These are phyloP conservation scores for Schizothecium vesticola DNA, from an alignment of 495 filamentous ascomycete genomes.

Conservation along the genomic window DNA sequence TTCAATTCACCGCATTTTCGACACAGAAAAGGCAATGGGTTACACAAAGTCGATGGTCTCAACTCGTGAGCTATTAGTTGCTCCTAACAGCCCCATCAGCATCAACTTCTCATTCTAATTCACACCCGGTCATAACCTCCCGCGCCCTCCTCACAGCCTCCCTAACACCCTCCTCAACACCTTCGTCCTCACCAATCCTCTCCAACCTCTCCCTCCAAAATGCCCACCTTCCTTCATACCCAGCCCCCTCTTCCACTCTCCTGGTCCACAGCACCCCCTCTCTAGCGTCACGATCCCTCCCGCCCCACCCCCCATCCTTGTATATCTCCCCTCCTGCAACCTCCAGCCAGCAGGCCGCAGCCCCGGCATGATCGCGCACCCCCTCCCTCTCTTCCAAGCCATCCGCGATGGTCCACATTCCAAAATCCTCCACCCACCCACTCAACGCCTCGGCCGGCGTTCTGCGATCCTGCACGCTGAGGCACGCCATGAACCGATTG, in stretches of 20 bases:
- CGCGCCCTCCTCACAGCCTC: background rate
- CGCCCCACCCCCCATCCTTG: background rate
- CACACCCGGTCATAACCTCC: background rate
- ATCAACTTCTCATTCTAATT: too few relatives aligned
- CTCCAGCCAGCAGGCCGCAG: background rate
- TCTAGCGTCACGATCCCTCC: background rate
- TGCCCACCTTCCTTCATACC: background rate
- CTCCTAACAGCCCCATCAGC: too few relatives aligned
- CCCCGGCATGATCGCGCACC: background rate
- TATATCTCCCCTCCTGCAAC: background rate
- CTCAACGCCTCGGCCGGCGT: background rate
- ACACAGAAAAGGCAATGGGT: too few relatives aligned
- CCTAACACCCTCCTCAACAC: background rate
- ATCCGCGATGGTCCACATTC: background rate
- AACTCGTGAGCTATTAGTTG: too few relatives aligned
- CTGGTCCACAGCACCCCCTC: background rate
- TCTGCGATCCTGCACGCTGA: background rate
- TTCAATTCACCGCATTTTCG: too few relatives aligned
- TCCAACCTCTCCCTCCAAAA: constrained; percentile 1
- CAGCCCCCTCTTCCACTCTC: background rate
- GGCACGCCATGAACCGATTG: background rate
- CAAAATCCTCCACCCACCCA: constrained; percentile 1
- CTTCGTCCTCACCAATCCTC: background rate
- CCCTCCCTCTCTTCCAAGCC: background rate
- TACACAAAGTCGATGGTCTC: too few relatives aligned